phyloP scores from a whole-genome alignment of 225 moss, liverwort and hornwort species.

The Pseudisothecium myosuroides region DNA sequence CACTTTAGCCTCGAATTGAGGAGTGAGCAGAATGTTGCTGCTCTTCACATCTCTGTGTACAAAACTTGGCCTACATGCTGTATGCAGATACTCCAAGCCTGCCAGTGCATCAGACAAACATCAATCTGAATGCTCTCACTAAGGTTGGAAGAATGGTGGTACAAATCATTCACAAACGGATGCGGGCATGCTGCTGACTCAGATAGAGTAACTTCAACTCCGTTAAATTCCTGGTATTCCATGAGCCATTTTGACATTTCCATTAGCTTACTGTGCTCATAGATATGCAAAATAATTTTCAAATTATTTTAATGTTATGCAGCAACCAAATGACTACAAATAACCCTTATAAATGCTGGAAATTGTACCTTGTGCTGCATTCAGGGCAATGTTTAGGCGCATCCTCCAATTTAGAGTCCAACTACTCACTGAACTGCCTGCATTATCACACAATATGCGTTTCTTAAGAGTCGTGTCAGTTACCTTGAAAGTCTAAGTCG shows the following conservation, averaged over 20 bases:
- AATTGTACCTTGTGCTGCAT: slow-evolving; percentile 42
- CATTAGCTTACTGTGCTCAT: no score
- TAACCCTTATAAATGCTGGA: no score
- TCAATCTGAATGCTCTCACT: background rate
- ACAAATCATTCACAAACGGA: no score
- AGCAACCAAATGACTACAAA: background rate
- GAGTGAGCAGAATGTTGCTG: slow-evolving; percentile 41
- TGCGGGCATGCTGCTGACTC: no score
- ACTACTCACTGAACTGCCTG: background rate
- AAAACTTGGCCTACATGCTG: slow-evolving; percentile 28
- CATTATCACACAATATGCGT: background rate
- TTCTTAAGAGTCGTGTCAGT: background rate
- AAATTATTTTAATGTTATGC: no score
- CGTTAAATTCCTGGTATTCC: no score
- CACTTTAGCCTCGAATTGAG: slow-evolving; percentile 21
- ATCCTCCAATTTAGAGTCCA: slow-evolving; percentile 15
- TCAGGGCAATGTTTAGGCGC: slow-evolving; percentile 30
- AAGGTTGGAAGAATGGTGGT: no score
- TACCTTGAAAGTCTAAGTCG: background rate
- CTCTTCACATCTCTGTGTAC: slow-evolving; percentile 62
- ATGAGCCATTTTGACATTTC: no score
- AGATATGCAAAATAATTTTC: no score
- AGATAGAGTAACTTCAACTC: no score
- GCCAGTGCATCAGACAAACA: background rate
- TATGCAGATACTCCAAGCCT: slow-evolving; percentile 56